Evolutionary conservation across 441 rosid genomes (phyloP), one percentile per base, ranked within the genome.

Genomic region (Theobroma grandiflorum): DNA sequence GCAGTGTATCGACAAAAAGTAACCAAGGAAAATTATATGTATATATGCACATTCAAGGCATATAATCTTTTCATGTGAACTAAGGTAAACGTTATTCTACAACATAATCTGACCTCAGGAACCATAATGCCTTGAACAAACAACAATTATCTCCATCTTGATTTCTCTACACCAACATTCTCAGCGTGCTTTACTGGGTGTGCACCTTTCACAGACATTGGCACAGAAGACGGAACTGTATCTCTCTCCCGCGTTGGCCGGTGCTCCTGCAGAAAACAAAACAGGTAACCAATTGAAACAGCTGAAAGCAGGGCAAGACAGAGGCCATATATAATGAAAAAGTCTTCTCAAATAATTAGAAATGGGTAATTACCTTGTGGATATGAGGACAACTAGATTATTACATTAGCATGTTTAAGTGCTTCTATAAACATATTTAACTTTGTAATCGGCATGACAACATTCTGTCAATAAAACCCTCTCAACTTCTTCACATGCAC

Each of bases 241-340:
- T 88, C 90, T 82, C 77, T 89, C 40, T 81, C 93, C 78, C 81
- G 84, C 37, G 77, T 42, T 66, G 88, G 74, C 85, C 94, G 83
- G 79, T 85, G 93, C 82, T 92, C 98, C 98, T 95, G 84, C 61
- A 50, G 45, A 72, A 47, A 37, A 62, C 20, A 42, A 53, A 65
- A 15, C 9, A 47, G 22, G 61, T 8, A 16, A 61, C 15, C 8
- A 42, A 61, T 18, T 26, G 9, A 75, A 43, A 58, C 11, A 75
- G 47, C 14, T 16, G 9, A 75, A 58, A 59, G 31, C 53, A 59
- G 33, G 38, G 45, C 22, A 50, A 70, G 16, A 63, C 42, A 6
- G 12, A 75, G 8, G 5, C 20, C 8, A 58, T 4, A 26, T 11
- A 12, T 11, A 18, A 43, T 20, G n/a, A 33, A 62, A 62, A 64